A percentile compares a stretch with the other conserved stretches of the same genome.
phyloP scores from a whole-genome alignment of 2,329 filamentous ascomycete species.

The Colletotrichum spinosum region DNA sequence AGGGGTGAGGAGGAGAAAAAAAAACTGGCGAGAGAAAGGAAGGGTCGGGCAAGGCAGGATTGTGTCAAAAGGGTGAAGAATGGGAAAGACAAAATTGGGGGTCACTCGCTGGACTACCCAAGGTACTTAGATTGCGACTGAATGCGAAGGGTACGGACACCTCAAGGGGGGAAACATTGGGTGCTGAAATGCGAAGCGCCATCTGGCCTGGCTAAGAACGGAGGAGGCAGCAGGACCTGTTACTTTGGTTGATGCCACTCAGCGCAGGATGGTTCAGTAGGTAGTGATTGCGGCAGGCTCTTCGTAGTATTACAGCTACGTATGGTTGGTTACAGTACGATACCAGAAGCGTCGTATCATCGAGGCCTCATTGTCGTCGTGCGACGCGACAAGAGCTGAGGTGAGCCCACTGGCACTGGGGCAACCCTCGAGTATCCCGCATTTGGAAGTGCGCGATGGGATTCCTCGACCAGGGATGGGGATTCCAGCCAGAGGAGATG shows the following conservation, averaged over 20 bases:
- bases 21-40: not conserved
- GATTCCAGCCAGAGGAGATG: slow-evolving; percentile 1
- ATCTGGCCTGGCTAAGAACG: too few relatives aligned
- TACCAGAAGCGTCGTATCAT: too few relatives aligned
- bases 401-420: not conserved
- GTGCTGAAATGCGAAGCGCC: too few relatives aligned
- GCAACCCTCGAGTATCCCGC: not conserved
- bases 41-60: slow-evolving; percentile 2
- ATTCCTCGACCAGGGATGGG: slow-evolving; percentile 24
- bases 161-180: too few relatives aligned
- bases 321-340: too few relatives aligned
- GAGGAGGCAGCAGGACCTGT: too few relatives aligned
- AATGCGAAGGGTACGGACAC: not conserved
- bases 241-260: too few relatives aligned
- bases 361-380: too few relatives aligned
- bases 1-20: not conserved
- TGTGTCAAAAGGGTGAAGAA: slow-evolving; percentile 8
- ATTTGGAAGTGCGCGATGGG: slow-evolving; percentile 13
- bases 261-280: too few relatives aligned
- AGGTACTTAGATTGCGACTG: too few relatives aligned
- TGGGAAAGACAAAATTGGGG: slow-evolving; percentile 27
- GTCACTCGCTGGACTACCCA: not conserved
- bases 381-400: not conserved
- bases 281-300: too few relatives aligned
- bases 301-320: too few relatives aligned